Percentiles rank a stretch among this genome's conserved stretches.
These are phyloP conservation scores for Agaricus sinodeliciosus DNA, from an alignment of 768 basidiomycete genomes.

Conservation along the genomic window DNA sequence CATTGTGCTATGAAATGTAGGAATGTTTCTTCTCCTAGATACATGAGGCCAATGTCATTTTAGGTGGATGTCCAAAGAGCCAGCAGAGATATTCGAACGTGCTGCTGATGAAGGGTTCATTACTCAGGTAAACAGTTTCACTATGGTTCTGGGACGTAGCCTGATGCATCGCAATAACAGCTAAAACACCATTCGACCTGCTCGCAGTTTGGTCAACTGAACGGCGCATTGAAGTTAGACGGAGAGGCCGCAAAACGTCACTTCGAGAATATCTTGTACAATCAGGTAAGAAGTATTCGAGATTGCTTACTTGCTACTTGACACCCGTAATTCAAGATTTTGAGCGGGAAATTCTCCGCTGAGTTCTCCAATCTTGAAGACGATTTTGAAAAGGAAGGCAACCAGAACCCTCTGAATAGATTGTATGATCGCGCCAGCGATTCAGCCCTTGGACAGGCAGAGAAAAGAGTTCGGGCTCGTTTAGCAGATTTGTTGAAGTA, in stretches of 20 bases:
- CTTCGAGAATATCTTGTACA: slow-evolving; percentile 52
- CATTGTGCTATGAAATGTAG: slow-evolving; percentile 60
- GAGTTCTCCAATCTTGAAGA: slow-evolving; percentile 51
- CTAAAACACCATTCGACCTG: slow-evolving; percentile 55
- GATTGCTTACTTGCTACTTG: neutral
- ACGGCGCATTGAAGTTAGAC: slow-evolving; percentile 49
- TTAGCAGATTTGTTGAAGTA: slow-evolving; percentile 32
- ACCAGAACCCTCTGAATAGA: slow-evolving; percentile 46
- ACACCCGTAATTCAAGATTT: slow-evolving; percentile 28
- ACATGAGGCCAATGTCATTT: neutral
- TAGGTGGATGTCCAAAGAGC: slow-evolving; percentile 72
- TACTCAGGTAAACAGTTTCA: slow-evolving; percentile 26
- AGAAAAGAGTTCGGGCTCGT: slow-evolving; percentile 49
- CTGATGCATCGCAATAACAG: slow-evolving; percentile 21
- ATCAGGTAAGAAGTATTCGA: slow-evolving; percentile 31
- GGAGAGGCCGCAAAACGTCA: slow-evolving; percentile 42
- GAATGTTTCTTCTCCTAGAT: neutral
- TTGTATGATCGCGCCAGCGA: slow-evolving; percentile 45
- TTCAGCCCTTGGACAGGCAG: slow-evolving; percentile 49
- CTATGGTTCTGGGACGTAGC: neutral
- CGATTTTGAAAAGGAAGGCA: slow-evolving; percentile 49
- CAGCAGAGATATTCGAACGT: slow-evolving; percentile 62
- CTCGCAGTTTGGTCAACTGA: slow-evolving; percentile 59
- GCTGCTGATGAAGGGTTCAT: slow-evolving; percentile 65
- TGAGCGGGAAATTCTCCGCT: slow-evolving; percentile 52